A percentile compares a stretch with the other conserved stretches of the same genome.
phyloP scores from a whole-genome alignment of 352 stramenopile species.

The Globisporangium okanoganense region DNA sequence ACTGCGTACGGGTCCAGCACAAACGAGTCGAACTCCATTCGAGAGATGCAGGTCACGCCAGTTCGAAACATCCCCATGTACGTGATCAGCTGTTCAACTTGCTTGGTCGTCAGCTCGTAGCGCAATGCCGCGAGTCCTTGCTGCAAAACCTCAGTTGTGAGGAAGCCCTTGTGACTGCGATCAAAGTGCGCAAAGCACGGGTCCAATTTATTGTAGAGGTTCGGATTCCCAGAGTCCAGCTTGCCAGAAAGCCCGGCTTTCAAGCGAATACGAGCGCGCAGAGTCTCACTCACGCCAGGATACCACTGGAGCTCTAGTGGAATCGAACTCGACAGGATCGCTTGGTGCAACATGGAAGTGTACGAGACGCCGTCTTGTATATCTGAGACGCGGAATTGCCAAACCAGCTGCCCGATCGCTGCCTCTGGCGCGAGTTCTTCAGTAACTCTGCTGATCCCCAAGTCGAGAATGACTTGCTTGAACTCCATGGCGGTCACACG shows the following conservation, averaged over 20 bases:
- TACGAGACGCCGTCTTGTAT: slow-evolving; percentile 37
- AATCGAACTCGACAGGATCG: not conserved
- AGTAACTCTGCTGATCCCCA: slow-evolving; percentile 26
- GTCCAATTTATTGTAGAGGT: slow-evolving; percentile 35
- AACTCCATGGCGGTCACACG: slow-evolving; percentile 42
- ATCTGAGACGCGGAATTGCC: slow-evolving; percentile 36
- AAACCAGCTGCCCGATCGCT: slow-evolving; percentile 48
- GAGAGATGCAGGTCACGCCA: slow-evolving; percentile 33
- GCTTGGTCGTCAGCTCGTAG: slow-evolving; percentile 29
- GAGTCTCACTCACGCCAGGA: slow-evolving; percentile 26
- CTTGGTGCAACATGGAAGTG: slow-evolving; percentile 26
- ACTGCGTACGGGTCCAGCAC: slow-evolving; percentile 49
- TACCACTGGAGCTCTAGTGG: slow-evolving; percentile 20
- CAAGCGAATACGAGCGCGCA: slow-evolving; percentile 39
- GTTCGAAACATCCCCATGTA: slow-evolving; percentile 46
- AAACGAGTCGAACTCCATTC: slow-evolving; percentile 81
- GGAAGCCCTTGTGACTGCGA: slow-evolving; percentile 40
- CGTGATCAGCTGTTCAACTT: slow-evolving; percentile 34
- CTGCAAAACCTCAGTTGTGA: slow-evolving; percentile 31
- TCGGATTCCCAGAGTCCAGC: slow-evolving; percentile 23
- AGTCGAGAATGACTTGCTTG: slow-evolving; percentile 44
- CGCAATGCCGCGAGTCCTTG: slow-evolving; percentile 41
- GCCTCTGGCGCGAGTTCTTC: slow-evolving; percentile 22
- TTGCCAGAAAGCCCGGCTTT: slow-evolving; percentile 29
- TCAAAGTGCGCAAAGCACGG: slow-evolving; percentile 68